Conservation (phyloP, 176 grass and related monocot species). For the Areca catechu region DNA sequence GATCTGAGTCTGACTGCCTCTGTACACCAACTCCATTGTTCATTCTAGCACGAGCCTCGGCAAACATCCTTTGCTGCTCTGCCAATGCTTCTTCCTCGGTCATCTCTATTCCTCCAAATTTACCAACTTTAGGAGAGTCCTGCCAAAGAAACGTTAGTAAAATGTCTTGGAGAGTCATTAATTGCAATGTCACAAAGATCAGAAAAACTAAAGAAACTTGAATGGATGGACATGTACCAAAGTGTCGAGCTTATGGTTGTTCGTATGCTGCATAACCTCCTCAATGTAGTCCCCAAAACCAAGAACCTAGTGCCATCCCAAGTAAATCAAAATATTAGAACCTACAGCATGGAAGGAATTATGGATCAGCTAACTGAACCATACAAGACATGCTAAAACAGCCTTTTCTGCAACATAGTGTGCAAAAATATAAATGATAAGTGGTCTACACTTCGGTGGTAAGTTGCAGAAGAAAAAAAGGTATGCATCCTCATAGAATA, state of each 20-base stretch:
- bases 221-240: conserved; percentile 40
- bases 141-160: conserved; percentile 16
- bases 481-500: no score
- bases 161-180: neutral
- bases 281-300: conserved; percentile 94
- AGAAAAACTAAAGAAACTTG: no score
- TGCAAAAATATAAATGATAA: no score
- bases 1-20: conserved; percentile 40
- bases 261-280: conserved; percentile 93
- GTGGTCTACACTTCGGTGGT: no score
- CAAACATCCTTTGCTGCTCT: conserved; percentile 98
- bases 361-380: neutral
- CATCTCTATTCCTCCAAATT: conserved; percentile 85
- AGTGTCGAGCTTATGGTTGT: conserved; percentile 95
- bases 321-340: neutral
- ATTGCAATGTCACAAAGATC: no score
- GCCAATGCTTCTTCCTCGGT: conserved; percentile 96
- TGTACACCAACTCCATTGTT: conserved; percentile 61
- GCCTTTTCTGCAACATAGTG: no score
- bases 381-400: no score
- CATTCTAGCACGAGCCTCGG: conserved; percentile 94
- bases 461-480: no score
- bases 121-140: conserved; percentile 95
- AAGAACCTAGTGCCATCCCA: conserved; percentile 50
- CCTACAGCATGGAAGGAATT: no score